Base-by-base conservation (phyloP, 768 basidiomycete species). In the Pleurotus djamor region DNA sequence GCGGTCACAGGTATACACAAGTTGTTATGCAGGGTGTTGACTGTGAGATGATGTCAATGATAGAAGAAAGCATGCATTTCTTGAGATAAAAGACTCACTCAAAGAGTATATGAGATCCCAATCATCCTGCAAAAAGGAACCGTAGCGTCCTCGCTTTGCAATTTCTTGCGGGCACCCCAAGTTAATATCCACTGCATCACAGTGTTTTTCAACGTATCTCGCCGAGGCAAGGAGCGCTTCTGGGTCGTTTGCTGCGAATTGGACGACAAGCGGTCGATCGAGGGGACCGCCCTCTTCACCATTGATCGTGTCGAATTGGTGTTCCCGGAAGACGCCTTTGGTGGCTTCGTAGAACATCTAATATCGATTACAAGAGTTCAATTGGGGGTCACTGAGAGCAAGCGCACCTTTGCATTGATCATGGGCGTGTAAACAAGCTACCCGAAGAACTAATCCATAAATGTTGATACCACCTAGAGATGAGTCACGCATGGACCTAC, bases 141-240 rank as follows among this genome's bases (percentile, higher is more conserved):
- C 96, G 63, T 98, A 99, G 44, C 81, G 81, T 0, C 97, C 96
- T 28, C 84, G 79, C 62, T 83, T 84, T 0, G 96, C 97, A 59
- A 99, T 98, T 48, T 96, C 94, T 67, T 99, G 96, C 0, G 96
- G 96, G 69, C 97, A 93, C 0, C 94, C 91, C 62, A 95, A 76
- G 69, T 99, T 98, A 71, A 99, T 80, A 69, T 99, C 97, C 36
- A 98, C 85, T 0, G 92, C 97, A 72, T 99, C 96, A 67, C 94
- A 96, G 59, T 88, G 79, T 0, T 79, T 73, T 65, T 94, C 88
- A 5, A 99, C 79, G 6, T 83, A 78, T 65, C 81, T 83, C 0
- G 97, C 97, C 10, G 95, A 87, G 1, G 77, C 76, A 34, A 98
- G 81, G 4, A 97, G 80, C 37, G 85, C 76, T 4, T 91, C 86